Evolutionary conservation across 139 green algal species (phyloP), one percentile per base, ranked within the genome.

Genomic region (Coelastrella sp.): DNA sequence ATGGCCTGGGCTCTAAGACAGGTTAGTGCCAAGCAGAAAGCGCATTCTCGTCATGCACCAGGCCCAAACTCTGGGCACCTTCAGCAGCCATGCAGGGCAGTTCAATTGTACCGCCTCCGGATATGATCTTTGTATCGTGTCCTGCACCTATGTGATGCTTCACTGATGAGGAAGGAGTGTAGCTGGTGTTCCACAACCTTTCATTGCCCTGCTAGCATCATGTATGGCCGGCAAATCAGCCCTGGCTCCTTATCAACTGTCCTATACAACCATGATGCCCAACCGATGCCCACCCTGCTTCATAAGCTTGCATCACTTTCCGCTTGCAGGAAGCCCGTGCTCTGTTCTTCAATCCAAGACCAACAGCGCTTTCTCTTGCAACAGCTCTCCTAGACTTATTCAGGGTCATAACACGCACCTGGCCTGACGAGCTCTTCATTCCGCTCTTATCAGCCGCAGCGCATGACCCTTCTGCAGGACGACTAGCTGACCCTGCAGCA

Each of bases 341-440:
- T 0, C 73, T 81, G 32, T 51, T 81, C 32, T 81, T 81, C 73
- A 81, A 81, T 32, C 73, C 73, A 0, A 48, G 73, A 4, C 32
- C 73, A 4, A 81, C 73, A 13, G 73, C 73, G 6, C 50, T 81
- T 2, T 81, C 73, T 17, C 73, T 81, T 4, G 48, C 73, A 3
- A 81, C 73, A 21, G 73, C 73, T 30, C 50, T 81, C 9, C 73
- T 81, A 7, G 73, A 81, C 32, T 32, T 81, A 4, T 81, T 81
- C 15, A 6, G 41, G 0, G 27, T 34, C 1, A 34, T 81, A 3
- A 35, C 30, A 37, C 32, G 27, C 15, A 67, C 62, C 32, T 81
- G 73, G 73, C 73, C 73, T 3, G 32, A 68, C 9, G 73, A 67
- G 45, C 62, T 81, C 48, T 81, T 81, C 30, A 57, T 37, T 2